Percentiles rank a stretch among this genome's conserved stretches.
These are phyloP conservation scores for Stagonosporopsis cucurbitacearum DNA, from an alignment of 2,329 filamentous ascomycete species.

Conservation along the genomic window DNA sequence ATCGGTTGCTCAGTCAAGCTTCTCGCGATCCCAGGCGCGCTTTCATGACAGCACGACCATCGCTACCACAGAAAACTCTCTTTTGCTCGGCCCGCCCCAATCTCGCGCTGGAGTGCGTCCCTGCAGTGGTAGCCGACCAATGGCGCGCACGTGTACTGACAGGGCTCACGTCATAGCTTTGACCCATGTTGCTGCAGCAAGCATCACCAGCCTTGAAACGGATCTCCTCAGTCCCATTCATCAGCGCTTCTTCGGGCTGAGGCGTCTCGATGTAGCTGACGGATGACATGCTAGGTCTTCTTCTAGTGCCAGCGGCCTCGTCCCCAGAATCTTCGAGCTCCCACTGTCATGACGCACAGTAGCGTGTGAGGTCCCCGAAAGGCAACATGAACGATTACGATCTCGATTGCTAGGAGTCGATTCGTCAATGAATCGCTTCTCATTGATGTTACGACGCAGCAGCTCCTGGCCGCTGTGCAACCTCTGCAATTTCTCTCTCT, in stretches of 20 bases:
- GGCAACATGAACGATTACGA: conserved; percentile 26
- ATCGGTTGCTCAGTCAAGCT: conserved; percentile 15
- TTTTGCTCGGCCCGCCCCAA: conserved; percentile 31
- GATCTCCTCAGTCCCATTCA: conserved; percentile 37
- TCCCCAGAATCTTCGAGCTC: conserved; percentile 31
- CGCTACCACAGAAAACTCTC: conserved; percentile 23
- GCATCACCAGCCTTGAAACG: conserved; percentile 32
- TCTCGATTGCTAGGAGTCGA: conserved; percentile 19
- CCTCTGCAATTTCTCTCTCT: conserved; percentile 34
- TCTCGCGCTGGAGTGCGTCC: conserved; percentile 29
- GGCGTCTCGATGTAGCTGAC: conserved; percentile 32
- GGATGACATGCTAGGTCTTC: conserved; percentile 32
- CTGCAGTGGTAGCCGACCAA: conserved; percentile 29
- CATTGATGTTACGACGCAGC: conserved; percentile 43
- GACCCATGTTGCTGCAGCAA: conserved; percentile 28
- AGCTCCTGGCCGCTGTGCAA: conserved; percentile 41
- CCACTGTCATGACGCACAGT: conserved; percentile 35
- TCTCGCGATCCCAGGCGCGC: conserved; percentile 35
- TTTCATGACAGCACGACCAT: conserved; percentile 39
- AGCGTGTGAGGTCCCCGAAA: conserved; percentile 16
- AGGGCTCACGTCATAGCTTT: conserved; percentile 30
- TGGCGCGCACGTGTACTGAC: conserved; percentile 18
- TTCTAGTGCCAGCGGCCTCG: conserved; percentile 31
- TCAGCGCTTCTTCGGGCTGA: conserved; percentile 24
- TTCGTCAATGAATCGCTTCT: conserved; percentile 25